Conservation (phyloP, 495 filamentous ascomycete species). For the Penicillium arizonense region DNA sequence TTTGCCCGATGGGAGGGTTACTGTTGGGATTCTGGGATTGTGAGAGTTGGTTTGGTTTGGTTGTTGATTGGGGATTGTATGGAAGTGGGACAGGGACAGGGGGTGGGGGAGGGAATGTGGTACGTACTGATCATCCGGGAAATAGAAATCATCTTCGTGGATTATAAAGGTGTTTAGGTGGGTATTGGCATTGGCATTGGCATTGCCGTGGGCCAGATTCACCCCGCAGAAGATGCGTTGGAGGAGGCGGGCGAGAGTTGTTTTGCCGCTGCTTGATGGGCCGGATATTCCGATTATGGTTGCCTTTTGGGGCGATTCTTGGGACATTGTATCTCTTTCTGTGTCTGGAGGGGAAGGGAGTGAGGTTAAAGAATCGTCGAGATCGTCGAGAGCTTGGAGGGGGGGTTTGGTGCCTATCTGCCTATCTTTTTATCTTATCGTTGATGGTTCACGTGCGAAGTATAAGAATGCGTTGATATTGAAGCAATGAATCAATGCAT, state of each 20-base stretch:
- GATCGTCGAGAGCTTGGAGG: not conserved
- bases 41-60: slow-evolving; percentile 1
- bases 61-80: not conserved
- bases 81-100: not conserved
- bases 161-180: slow-evolving; percentile 65
- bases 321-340: not conserved
- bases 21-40: slow-evolving; percentile 48
- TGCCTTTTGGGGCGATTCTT: slow-evolving; percentile 20
- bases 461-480: no score
- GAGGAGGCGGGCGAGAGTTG: slow-evolving; percentile 72
- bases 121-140: slow-evolving; percentile 63
- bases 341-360: not conserved
- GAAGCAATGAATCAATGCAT: no score
- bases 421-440: no score
- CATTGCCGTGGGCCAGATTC: not conserved
- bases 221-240: slow-evolving; percentile 60
- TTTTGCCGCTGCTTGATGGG: slow-evolving; percentile 77
- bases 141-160: slow-evolving; percentile 93
- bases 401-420: not conserved
- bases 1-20: slow-evolving; percentile 33
- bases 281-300: slow-evolving; percentile 72
- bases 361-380: no score
- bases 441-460: no score
- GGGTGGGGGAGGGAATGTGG: not conserved
- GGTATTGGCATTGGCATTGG: not conserved